Evolutionary conservation across 345 rosid genomes (phyloP).

Genomic region (Hypericum androsaemum): DNA sequence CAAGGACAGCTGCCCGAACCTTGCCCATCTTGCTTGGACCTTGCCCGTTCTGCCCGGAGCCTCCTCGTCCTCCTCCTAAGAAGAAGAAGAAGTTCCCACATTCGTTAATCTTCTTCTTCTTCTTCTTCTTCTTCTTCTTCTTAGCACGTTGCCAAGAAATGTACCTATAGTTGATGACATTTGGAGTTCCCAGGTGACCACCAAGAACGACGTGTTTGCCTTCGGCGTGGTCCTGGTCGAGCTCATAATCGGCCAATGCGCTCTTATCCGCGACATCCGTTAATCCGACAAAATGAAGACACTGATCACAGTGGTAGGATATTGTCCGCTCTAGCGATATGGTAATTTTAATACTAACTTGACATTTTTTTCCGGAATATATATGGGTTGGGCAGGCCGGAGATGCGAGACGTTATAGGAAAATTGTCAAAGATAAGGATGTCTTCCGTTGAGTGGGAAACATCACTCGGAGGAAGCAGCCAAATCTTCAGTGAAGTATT

Average conservation of each 20-base stretch:
- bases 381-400: slow-evolving; percentile 40
- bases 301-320: not conserved
- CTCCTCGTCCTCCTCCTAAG: no score
- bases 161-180: no score
- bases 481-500: slow-evolving; percentile 45
- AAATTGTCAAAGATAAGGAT: slow-evolving; percentile 24
- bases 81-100: no score
- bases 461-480: slow-evolving; percentile 49
- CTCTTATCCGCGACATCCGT: slow-evolving; percentile 37
- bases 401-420: slow-evolving; percentile 41
- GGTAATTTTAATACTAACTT: slow-evolving; percentile 37
- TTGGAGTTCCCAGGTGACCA: slow-evolving; percentile 57
- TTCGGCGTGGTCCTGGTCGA: slow-evolving; percentile 61
- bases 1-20: no score
- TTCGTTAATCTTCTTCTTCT: no score
- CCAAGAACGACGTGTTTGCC: slow-evolving; percentile 55
- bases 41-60: no score
- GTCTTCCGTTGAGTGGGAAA: slow-evolving; percentile 54
- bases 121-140: no score
- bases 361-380: slow-evolving; percentile 18
- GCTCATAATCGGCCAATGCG: slow-evolving; percentile 56
- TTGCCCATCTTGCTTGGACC: no score
- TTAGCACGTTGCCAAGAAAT: no score
- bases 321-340: no score
- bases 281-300: slow-evolving; percentile 34